Evolutionary conservation across 2,329 filamentous ascomycete species (phyloP), one percentile per base, ranked within the genome.

Genomic region (Colletotrichum endophyticum): DNA sequence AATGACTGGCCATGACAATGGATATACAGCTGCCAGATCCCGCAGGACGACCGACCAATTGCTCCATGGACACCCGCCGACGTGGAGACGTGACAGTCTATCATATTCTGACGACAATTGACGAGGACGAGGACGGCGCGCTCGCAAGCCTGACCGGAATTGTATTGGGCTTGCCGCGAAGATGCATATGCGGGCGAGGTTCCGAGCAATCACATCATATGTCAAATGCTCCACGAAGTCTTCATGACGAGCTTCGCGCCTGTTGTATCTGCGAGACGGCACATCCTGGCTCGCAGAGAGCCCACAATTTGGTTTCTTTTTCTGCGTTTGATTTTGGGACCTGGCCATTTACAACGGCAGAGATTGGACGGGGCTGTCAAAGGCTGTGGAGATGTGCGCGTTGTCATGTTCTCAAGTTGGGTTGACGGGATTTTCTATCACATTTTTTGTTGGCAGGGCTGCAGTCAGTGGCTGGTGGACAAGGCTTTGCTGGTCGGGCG

Each of bases 71-170:
- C 30, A n/a, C 11, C 15, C 28, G n/a, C 19, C 27, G 59, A 28
- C 28, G 16, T 62, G 9, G 15, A 62, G 28, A n/a, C 32, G 30
- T n/a, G 56, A 32, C 19, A n/a, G 12, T 67, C 34, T 39, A 28
- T 27, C 61, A 49, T 67, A 44, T 59, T 39, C n/a, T 59, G 49
- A 69, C 66, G 36, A 49, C 36, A 53, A 49, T 22, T 62, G 59
- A 62, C 63, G 32, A 69, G 39, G 27, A 36, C 49, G 36, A 59
- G 66, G 25, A 28, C 28, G 9, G 56, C 16, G 36, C 27, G 11
- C 11, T 70, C 71, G 71, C 71, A 76, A 70, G 34, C 64, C 27
- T 72, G 9, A 39, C 74, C 70, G 16, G 27, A 61, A 70, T 44
- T 16, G 70, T 70, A 12, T 39, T 49, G 36, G 16, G 12, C 57